Percentiles rank a stretch among this genome's conserved stretches.
Evolutionary conservation across 805 yeast genomes (phyloP).

Genomic region (Yueomyces sinensis): DNA sequence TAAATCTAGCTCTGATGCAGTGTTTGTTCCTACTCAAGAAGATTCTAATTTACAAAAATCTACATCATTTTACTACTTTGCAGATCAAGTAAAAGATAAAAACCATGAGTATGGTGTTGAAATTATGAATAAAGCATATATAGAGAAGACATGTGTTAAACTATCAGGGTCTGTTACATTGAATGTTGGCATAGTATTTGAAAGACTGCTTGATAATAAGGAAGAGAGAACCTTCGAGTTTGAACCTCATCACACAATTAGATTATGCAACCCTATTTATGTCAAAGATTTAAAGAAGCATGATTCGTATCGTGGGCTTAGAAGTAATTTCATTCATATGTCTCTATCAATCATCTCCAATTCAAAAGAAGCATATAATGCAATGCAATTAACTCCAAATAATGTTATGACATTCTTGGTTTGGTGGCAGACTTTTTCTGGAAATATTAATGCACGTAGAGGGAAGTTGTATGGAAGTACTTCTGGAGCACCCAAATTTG

Average conservation of each 20-base stretch:
- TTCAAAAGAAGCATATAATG: constrained; percentile 38
- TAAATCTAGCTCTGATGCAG: constrained; percentile 30
- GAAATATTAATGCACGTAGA: constrained; percentile 64
- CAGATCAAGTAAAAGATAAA: constrained; percentile 14
- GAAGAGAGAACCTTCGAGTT: constrained; percentile 31
- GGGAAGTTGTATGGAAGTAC: constrained; percentile 57
- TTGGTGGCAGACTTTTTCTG: constrained; percentile 86
- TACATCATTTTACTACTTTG: constrained; percentile 36
- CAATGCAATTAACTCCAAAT: constrained; percentile 65
- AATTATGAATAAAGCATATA: constrained; percentile 15
- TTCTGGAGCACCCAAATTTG: constrained; percentile 50
- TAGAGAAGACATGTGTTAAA: constrained; percentile 43
- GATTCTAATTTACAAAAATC: constrained; percentile 29
- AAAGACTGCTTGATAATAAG: constrained; percentile 27
- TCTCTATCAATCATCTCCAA: constrained; percentile 41
- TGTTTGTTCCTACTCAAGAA: constrained; percentile 34
- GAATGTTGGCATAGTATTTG: constrained; percentile 44
- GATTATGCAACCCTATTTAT: constrained; percentile 41
- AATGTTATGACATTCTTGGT: constrained; percentile 52
- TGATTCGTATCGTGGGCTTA: constrained; percentile 70
- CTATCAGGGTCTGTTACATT: constrained; percentile 49
- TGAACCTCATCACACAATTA: constrained; percentile 47
- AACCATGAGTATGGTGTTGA: constrained; percentile 10
- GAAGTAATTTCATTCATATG: constrained; percentile 74
- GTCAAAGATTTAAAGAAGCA: constrained; percentile 36